Conservation (phyloP, 495 filamentous ascomycete species). For the Penicillium herquei region DNA sequence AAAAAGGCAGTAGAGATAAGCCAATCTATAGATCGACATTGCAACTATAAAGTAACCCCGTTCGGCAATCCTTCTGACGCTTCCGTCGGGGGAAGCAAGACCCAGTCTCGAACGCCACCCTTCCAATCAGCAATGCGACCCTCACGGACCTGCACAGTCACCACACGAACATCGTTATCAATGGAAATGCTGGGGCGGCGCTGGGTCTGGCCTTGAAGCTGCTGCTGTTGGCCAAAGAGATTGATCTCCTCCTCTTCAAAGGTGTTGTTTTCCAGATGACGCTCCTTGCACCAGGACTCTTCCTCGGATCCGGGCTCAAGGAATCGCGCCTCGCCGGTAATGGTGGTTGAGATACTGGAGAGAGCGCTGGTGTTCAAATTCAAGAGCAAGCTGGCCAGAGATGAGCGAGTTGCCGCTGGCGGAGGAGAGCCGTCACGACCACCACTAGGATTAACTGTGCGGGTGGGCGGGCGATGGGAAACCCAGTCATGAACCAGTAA, state of each 20-base stretch:
- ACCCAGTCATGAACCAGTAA: constrained; percentile 99
- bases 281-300: constrained; percentile 74
- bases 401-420: constrained; percentile 61
- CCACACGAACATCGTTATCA: constrained; percentile 68
- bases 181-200: constrained; percentile 56
- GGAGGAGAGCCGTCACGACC: constrained; percentile 60
- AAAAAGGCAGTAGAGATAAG: neutral
- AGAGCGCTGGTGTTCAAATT: constrained; percentile 87
- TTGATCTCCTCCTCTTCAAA: constrained; percentile 57
- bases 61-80: constrained; percentile 33
- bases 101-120: constrained; percentile 72
- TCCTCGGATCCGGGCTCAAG: constrained; percentile 70
- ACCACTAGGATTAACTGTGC: constrained; percentile 50
- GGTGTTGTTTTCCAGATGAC: constrained; percentile 89
- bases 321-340: constrained; percentile 78
- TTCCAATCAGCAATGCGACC: constrained; percentile 82
- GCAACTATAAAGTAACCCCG: constrained; percentile 25
- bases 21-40: no score
- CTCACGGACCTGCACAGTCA: constrained; percentile 71
- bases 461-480: constrained; percentile 84
- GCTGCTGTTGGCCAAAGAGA: constrained; percentile 42
- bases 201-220: constrained; percentile 20
- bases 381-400: constrained; percentile 75
- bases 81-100: constrained; percentile 44
- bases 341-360: constrained; percentile 88